A percentile compares a stretch with the other conserved stretches of the same genome.
Evolutionary conservation across 2,329 filamentous ascomycete species (phyloP).

Genomic region (Arthrobotrys sphaeroides): DNA sequence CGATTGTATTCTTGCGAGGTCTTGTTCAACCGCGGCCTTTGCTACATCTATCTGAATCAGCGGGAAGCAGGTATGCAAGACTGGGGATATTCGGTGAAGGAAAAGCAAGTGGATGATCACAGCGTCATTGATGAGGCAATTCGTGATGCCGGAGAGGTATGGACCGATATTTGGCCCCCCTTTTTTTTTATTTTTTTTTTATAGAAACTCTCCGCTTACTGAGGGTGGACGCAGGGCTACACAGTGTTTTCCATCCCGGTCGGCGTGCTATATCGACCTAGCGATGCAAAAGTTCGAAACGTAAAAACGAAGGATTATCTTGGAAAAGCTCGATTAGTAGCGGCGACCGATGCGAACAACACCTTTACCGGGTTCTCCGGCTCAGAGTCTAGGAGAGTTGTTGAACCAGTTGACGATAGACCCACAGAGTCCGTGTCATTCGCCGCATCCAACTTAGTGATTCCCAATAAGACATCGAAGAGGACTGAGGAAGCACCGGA

Average conservation of each 20-base stretch:
- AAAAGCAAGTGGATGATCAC: slow-evolving; percentile 95
- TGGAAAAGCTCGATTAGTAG: slow-evolving; percentile 92
- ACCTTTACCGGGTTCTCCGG: slow-evolving; percentile 84
- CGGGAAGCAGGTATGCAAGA: slow-evolving; percentile 91
- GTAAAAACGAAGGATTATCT: slow-evolving; percentile 97
- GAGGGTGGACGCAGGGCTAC: slow-evolving; percentile 73
- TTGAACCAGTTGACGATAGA: slow-evolving; percentile 73
- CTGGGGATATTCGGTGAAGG: slow-evolving; percentile 86
- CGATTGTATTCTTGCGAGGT: slow-evolving; percentile 98
- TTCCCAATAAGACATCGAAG: slow-evolving; percentile 71
- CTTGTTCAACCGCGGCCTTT: slow-evolving; percentile 94
- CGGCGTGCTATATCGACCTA: slow-evolving; percentile 91
- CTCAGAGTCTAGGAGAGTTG: slow-evolving; percentile 75
- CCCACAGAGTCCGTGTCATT: slow-evolving; percentile 86
- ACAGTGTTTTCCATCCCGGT: slow-evolving; percentile 98
- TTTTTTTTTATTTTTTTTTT: too few relatives aligned
- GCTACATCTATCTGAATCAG: slow-evolving; percentile 96
- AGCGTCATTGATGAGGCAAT: slow-evolving; percentile 99
- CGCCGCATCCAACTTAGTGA: slow-evolving; percentile 91
- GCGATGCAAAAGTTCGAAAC: slow-evolving; percentile 97
- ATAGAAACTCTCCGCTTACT: background rate
- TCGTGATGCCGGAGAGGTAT: slow-evolving; percentile 86
- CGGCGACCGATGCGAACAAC: slow-evolving; percentile 81
- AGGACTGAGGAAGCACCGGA: slow-evolving; percentile 29
- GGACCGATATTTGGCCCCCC: too few relatives aligned